Percentiles rank a stretch among this genome's conserved stretches.
These are phyloP conservation scores for Cutaneotrichosporon cavernicola DNA, from an alignment of 1,284 basidiomycete species.

Conservation along the genomic window DNA sequence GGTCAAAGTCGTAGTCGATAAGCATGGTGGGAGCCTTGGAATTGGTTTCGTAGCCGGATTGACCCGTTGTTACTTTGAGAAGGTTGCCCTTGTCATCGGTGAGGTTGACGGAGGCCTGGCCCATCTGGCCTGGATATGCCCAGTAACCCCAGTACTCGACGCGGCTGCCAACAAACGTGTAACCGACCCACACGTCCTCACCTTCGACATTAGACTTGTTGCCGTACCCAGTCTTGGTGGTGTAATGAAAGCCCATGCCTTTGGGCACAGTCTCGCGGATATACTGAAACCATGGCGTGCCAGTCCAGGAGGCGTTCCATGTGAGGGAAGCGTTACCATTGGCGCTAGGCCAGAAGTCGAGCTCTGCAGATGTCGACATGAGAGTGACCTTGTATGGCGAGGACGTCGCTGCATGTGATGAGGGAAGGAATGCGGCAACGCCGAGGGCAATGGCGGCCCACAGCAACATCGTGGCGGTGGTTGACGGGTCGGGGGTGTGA, in stretches of 20 bases:
- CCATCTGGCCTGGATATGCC: not conserved
- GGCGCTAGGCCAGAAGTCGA: not conserved
- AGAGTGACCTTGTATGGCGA: not conserved
- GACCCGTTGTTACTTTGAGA: not conserved
- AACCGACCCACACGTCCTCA: constrained; percentile 2
- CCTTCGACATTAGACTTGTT: not conserved
- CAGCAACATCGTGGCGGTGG: not conserved
- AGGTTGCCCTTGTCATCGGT: constrained; percentile 4
- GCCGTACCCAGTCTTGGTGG: not conserved
- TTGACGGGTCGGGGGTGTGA: too few species aligned
- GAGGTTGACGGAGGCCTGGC: not conserved
- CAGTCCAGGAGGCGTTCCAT: constrained; percentile 6
- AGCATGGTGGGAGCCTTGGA: not conserved
- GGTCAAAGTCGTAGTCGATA: too few species aligned
- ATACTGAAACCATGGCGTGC: not conserved
- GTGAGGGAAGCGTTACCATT: not conserved
- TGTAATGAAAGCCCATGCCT: constrained; percentile 1
- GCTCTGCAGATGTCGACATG: not conserved
- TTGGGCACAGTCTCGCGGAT: not conserved
- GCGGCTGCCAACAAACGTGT: not conserved
- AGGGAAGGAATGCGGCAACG: not conserved
- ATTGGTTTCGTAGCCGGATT: not conserved
- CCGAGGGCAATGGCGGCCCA: not conserved
- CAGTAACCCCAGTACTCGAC: constrained; percentile 6
- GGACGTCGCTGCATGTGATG: not conserved